Base-by-base conservation (phyloP, 2,329 filamentous ascomycete species). In the Ascochyta koolunga region DNA sequence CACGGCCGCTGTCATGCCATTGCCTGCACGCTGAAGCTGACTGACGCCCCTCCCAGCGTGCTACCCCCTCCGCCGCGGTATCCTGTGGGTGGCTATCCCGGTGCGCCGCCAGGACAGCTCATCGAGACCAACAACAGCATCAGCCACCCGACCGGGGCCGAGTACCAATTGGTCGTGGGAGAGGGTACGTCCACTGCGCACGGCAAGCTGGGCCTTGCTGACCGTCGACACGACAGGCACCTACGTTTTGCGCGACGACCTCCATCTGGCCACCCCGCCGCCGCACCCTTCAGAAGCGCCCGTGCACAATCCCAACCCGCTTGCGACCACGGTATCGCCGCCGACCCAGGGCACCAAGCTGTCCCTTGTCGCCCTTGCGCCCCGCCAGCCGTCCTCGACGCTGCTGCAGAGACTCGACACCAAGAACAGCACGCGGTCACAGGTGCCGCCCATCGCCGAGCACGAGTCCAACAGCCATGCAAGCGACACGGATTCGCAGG, bases 51-150 rank as follows among this genome's bases (percentile, higher is more conserved):
- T 40, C 44, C 22, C 67, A 73, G 70, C 47, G 91, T 96, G 65
- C 83, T 96, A 56, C 86, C 85, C 66, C 91, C 93, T 56, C 93
- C 92, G 59, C 91, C 90, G 56, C 86, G 92, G 75, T 97, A 96
- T 80, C 89, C 90, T 51, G 85, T 86, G 62, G 82, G 85, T 68
- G 86, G 88, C 61, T 89, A 89, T 74, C 89, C 90, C 79, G 87
- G 88, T 65, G 85, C 85, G 61, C 83, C 88, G 49, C 86, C 87
- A 68, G 87, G 87, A 32, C 88, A 89, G 32, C 85, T 96, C 75
- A 89, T 96, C 69, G 95, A 99, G 82, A 97, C 93, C 48, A 96
- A 95, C 77, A 99, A 98, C 73, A 89, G 87, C 33, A 80, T 99
- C 58, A 86, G 85, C 52, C 89, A 90, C 67, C 93, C 91, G 21